phyloP scores from a whole-genome alignment of 495 filamentous ascomycete genomes.

The Hypoxylon rickii region DNA sequence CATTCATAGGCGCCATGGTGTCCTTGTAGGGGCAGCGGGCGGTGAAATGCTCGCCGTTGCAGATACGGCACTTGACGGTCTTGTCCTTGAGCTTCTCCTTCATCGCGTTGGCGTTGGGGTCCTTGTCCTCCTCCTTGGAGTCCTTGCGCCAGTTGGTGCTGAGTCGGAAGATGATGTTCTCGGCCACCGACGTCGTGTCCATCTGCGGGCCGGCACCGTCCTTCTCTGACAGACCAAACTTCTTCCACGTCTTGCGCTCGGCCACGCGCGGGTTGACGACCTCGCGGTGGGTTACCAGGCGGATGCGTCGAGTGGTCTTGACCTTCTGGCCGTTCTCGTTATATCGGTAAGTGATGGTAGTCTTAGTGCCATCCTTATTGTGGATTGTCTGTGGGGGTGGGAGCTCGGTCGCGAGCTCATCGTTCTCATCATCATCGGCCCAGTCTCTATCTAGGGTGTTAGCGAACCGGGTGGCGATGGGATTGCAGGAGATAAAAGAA shows the following conservation, averaged over 20 bases:
- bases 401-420: slow-evolving; percentile 79
- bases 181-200: slow-evolving; percentile 91
- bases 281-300: slow-evolving; percentile 83
- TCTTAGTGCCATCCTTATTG: slow-evolving; percentile 98
- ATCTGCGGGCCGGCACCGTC: slow-evolving; percentile 72
- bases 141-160: slow-evolving; percentile 88
- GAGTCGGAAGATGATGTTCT: slow-evolving; percentile 96
- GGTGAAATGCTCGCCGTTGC: slow-evolving; percentile 97
- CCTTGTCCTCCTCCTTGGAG: slow-evolving; percentile 75
- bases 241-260: slow-evolving; percentile 86
- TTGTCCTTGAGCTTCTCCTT: slow-evolving; percentile 96
- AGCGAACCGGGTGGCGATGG: slow-evolving; percentile 2
- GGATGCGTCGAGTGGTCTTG: slow-evolving; percentile 92
- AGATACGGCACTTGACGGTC: slow-evolving; percentile 99
- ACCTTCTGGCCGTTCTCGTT: slow-evolving; percentile 94
- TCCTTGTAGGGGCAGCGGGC: slow-evolving; percentile 81
- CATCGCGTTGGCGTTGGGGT: slow-evolving; percentile 76
- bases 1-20: slow-evolving; percentile 62
- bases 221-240: slow-evolving; percentile 74
- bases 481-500: not conserved
- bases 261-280: slow-evolving; percentile 96
- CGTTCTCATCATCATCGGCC: slow-evolving; percentile 93
- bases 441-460: slow-evolving; percentile 63
- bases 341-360: slow-evolving; percentile 84
- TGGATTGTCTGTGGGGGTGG: slow-evolving; percentile 83